A percentile compares a stretch with the other conserved stretches of the same genome.
phyloP scores from a whole-genome alignment of 495 filamentous ascomycete genomes.

The Hypoxylon lenormandii region DNA sequence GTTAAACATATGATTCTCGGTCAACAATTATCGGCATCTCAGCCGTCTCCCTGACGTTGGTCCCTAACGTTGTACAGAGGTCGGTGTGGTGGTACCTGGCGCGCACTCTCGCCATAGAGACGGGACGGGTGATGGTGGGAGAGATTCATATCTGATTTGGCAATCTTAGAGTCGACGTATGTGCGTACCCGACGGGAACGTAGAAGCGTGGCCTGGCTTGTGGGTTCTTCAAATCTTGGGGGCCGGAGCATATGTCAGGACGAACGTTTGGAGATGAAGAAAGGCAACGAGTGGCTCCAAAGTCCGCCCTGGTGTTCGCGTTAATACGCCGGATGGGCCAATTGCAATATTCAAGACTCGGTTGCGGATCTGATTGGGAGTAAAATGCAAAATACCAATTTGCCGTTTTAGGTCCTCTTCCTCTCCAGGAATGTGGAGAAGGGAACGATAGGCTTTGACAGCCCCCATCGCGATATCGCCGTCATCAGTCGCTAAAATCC shows the following conservation, averaged over 20 bases:
- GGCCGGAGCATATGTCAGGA: constrained; percentile 37
- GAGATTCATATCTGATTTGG: constrained; percentile 52
- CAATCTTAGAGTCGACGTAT: constrained; percentile 51
- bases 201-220: constrained; percentile 45
- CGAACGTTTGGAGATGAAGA: constrained; percentile 27
- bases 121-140: constrained; percentile 49
- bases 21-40: constrained; percentile 29
- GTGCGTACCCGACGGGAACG: constrained; percentile 54
- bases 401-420: constrained; percentile 37
- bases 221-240: constrained; percentile 33
- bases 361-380: constrained; percentile 46
- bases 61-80: not conserved
- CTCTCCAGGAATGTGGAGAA: constrained; percentile 50
- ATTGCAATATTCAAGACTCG: constrained; percentile 37
- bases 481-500: constrained; percentile 38
- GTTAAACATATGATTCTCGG: constrained; percentile 30
- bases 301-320: constrained; percentile 19
- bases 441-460: constrained; percentile 41
- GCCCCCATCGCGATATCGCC: constrained; percentile 31
- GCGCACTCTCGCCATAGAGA: constrained; percentile 18
- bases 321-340: constrained; percentile 39
- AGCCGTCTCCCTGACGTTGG: constrained; percentile 10
- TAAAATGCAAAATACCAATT: constrained; percentile 25
- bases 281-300: constrained; percentile 24
- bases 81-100: constrained; percentile 23